phyloP scores from a whole-genome alignment of 176 grass and related monocot species.

The Tillandsia fasciculata region DNA sequence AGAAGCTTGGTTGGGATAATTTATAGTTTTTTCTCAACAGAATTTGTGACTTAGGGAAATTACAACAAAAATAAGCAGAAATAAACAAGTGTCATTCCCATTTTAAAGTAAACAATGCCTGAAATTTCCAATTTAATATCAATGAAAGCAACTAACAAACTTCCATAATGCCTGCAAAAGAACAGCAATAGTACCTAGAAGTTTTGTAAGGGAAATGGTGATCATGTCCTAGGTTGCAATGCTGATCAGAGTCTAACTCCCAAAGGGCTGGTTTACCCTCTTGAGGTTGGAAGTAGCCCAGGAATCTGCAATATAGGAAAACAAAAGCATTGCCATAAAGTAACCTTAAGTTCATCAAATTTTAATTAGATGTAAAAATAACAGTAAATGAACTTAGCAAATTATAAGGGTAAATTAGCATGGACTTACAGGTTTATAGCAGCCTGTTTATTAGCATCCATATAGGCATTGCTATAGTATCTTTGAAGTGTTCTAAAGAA shows the following conservation, averaged over 20 bases:
- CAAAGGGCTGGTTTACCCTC: constrained; percentile 55
- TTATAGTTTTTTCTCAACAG: not conserved
- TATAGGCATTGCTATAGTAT: constrained; percentile 90
- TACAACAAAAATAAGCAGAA: not conserved
- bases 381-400: constrained; percentile 1
- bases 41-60: not conserved
- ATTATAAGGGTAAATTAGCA: not conserved
- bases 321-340: constrained; percentile 9
- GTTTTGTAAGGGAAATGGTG: not conserved
- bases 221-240: not conserved
- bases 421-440: constrained; percentile 89
- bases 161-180: not conserved
- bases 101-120: not conserved
- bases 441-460: constrained; percentile 90
- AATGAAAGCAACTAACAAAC: not conserved
- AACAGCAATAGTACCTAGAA: not conserved
- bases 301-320: constrained; percentile 48
- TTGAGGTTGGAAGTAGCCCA: constrained; percentile 76
- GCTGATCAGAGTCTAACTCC: constrained; percentile 67
- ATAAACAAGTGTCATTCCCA: not conserved
- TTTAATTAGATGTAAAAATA: not conserved
- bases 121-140: not conserved
- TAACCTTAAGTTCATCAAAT: not conserved
- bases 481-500: constrained; percentile 93
- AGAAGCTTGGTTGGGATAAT: not conserved